Percentiles rank a stretch among this genome's conserved stretches.
phyloP scores from a whole-genome alignment of 805 yeast species.

The Candida taoyuanica region DNA sequence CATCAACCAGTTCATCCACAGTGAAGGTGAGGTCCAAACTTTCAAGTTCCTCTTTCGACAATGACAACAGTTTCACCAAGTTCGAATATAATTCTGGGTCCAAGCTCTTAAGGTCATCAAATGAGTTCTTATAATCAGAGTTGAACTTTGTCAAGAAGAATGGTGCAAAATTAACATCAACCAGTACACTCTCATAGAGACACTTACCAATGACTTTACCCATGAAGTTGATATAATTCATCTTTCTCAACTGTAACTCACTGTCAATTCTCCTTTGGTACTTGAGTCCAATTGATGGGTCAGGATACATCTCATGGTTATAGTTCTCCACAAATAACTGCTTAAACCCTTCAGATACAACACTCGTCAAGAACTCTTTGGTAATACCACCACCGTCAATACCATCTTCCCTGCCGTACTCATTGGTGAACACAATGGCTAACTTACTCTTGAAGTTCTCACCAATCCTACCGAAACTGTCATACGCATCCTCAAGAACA shows the following conservation, averaged over 20 bases:
- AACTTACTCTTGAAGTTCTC: constrained; percentile 52
- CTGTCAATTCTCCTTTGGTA: constrained; percentile 31
- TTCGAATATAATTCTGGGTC: constrained; percentile 65
- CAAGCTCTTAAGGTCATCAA: constrained; percentile 72
- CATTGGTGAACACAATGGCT: constrained; percentile 62
- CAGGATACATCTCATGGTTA: constrained; percentile 69
- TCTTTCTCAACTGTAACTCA: constrained; percentile 24
- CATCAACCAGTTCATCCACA: constrained; percentile 43
- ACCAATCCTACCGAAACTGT: constrained; percentile 50
- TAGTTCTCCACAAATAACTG: constrained; percentile 40
- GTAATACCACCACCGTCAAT: constrained; percentile 97
- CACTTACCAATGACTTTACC: constrained; percentile 90
- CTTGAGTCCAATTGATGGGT: constrained; percentile 45
- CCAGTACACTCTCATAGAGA: constrained; percentile 72
- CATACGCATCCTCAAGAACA: constrained; percentile 71
- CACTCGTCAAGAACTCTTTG: constrained; percentile 78
- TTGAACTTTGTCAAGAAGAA: constrained; percentile 63
- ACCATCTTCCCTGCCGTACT: constrained; percentile 80
- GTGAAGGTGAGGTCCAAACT: constrained; percentile 60
- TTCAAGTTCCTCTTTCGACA: constrained; percentile 53
- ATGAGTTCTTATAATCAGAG: constrained; percentile 47
- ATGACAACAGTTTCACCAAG: constrained; percentile 54
- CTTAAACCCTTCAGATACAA: constrained; percentile 62
- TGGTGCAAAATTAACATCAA: constrained; percentile 82
- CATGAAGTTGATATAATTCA: constrained; percentile 49